phyloP scores from a whole-genome alignment of 306 rosid species.

The Dryas octopetala region DNA sequence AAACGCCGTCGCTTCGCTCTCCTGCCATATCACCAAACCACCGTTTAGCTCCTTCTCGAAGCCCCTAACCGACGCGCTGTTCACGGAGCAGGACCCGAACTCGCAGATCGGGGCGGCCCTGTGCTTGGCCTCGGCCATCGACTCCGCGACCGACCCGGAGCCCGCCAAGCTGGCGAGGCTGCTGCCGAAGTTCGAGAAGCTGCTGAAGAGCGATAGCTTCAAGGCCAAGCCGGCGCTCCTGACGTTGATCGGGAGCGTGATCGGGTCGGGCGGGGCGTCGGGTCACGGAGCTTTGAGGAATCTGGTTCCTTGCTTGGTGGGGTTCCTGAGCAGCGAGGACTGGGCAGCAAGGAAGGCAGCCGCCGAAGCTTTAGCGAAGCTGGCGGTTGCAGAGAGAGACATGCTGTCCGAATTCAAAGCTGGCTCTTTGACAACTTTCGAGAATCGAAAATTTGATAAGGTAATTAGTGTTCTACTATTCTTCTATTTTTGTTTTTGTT shows the following conservation, averaged over 20 bases:
- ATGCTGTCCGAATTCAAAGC: conserved; percentile 69
- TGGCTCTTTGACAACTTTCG: conserved; percentile 57
- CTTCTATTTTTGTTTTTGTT: neutral
- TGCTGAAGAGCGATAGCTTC: conserved; percentile 65
- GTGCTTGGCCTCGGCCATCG: conserved; percentile 77
- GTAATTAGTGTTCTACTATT: conserved; percentile 27
- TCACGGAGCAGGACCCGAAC: conserved; percentile 85
- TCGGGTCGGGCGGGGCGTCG: conserved; percentile 62
- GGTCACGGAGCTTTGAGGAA: conserved; percentile 47
- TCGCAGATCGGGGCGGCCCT: conserved; percentile 88
- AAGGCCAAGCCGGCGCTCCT: conserved; percentile 83
- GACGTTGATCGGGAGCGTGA: conserved; percentile 65
- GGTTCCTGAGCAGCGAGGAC: conserved; percentile 57
- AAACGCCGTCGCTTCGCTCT: conserved; percentile 66
- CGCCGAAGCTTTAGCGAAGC: conserved; percentile 67
- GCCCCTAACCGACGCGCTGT: conserved; percentile 78
- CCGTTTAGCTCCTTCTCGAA: conserved; percentile 66
- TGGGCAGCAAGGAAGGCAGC: conserved; percentile 93
- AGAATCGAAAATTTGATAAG: conserved; percentile 80
- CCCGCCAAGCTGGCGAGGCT: conserved; percentile 67
- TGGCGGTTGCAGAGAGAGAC: conserved; percentile 66
- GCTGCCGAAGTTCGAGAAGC: conserved; percentile 73
- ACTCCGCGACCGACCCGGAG: conserved; percentile 71
- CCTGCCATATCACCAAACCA: conserved; percentile 63
- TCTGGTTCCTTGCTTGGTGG: conserved; percentile 69